phyloP scores from a whole-genome alignment of 306 rosid genomes.

The Cucumis hystrix region DNA sequence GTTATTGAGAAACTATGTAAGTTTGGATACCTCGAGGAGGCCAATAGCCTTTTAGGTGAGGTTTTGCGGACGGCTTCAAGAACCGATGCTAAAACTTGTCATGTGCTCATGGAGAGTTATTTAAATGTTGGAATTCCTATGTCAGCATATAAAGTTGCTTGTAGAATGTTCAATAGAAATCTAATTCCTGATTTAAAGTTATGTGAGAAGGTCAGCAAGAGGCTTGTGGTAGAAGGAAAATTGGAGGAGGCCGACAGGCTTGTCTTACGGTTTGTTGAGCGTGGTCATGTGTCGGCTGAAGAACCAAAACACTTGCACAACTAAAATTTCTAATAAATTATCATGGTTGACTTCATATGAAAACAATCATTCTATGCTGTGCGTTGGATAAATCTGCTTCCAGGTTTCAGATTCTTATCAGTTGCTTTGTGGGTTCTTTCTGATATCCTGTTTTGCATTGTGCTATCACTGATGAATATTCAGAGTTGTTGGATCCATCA shows the following conservation, averaged over 20 bases:
- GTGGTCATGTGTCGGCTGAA: conserved; percentile 36
- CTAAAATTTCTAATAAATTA: background rate
- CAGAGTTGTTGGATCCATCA: background rate
- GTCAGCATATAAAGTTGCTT: conserved; percentile 69
- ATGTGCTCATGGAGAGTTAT: conserved; percentile 59
- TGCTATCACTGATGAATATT: background rate
- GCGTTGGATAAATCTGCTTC: background rate
- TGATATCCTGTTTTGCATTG: background rate
- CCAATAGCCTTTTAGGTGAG: conserved; percentile 54
- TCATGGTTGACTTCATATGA: background rate
- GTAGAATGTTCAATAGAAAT: conserved; percentile 74
- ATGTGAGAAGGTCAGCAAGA: conserved; percentile 63
- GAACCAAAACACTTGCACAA: conserved; percentile 9
- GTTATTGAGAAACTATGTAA: conserved; percentile 76
- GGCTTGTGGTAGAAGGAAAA: conserved; percentile 43
- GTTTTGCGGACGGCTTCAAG: conserved; percentile 85
- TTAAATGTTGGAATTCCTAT: conserved; percentile 45
- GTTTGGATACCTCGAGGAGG: conserved; percentile 63
- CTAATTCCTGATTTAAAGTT: conserved; percentile 66
- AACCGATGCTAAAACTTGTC: conserved; percentile 68
- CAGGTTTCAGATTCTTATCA: background rate
- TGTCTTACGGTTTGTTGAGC: conserved; percentile 62
- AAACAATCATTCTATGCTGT: background rate
- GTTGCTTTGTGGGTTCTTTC: background rate
- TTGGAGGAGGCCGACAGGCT: conserved; percentile 69